A percentile compares a stretch with the other conserved stretches of the same genome.
These are phyloP conservation scores for Davidsoniella virescens DNA, from an alignment of 2,329 filamentous ascomycete genomes.

Conservation along the genomic window DNA sequence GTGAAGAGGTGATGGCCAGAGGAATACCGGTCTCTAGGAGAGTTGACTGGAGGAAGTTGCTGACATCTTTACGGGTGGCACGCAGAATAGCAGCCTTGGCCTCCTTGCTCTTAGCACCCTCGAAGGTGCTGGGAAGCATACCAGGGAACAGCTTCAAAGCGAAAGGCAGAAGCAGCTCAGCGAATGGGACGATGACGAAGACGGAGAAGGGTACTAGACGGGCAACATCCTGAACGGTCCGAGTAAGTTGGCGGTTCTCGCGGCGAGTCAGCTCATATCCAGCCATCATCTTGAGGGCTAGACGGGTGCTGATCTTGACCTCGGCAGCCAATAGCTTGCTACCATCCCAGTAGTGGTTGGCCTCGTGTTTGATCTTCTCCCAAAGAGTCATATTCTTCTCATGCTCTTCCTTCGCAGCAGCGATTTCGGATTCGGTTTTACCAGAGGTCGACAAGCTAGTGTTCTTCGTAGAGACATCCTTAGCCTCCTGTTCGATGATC, in stretches of 20 bases:
- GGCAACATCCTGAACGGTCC: slow-evolving; percentile 84
- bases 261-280: slow-evolving; percentile 91
- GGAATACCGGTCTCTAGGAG: slow-evolving; percentile 87
- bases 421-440: slow-evolving; percentile 25
- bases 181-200: slow-evolving; percentile 93
- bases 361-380: slow-evolving; percentile 91
- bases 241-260: slow-evolving; percentile 80
- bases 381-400: slow-evolving; percentile 75
- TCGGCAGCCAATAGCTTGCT: slow-evolving; percentile 88
- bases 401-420: slow-evolving; percentile 44
- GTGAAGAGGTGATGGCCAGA: slow-evolving; percentile 65
- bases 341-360: slow-evolving; percentile 92
- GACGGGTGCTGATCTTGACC: slow-evolving; percentile 75
- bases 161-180: slow-evolving; percentile 78
- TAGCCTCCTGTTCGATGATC: slow-evolving; percentile 17
- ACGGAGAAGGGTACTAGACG: slow-evolving; percentile 91
- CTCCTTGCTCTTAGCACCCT: slow-evolving; percentile 80
- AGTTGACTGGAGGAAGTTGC: slow-evolving; percentile 73
- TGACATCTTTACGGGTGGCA: slow-evolving; percentile 83
- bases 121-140: slow-evolving; percentile 91
- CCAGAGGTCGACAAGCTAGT: slow-evolving; percentile 21
- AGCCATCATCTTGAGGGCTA: slow-evolving; percentile 93
- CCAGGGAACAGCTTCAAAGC: slow-evolving; percentile 94
- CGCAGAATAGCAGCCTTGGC: slow-evolving; percentile 69
- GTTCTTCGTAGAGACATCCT: slow-evolving; percentile 15